These are phyloP conservation scores for Breviolum minutum DNA, from an alignment of 73 alveolate species.

Conservation along the genomic window DNA sequence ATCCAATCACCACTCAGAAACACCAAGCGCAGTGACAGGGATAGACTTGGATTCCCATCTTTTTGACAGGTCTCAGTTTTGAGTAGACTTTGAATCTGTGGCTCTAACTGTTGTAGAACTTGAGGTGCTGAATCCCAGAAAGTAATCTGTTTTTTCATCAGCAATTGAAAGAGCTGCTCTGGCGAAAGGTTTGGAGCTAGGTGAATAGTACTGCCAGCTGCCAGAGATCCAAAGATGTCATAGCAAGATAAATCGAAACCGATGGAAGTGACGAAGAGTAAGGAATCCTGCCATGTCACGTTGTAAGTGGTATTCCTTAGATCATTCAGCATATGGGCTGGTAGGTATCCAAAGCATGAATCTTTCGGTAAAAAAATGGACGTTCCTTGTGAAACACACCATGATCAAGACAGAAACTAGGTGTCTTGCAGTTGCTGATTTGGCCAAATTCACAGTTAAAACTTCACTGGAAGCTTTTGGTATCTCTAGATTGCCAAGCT, in stretches of 20 bases:
- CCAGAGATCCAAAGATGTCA: slow-evolving; percentile 77
- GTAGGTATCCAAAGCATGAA: not conserved
- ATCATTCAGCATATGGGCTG: not conserved
- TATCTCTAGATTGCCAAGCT: not conserved
- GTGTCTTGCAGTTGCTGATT: not conserved
- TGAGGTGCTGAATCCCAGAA: slow-evolving; percentile 89
- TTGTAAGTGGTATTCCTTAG: slow-evolving; percentile 61
- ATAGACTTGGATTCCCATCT: not conserved
- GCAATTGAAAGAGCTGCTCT: slow-evolving; percentile 24
- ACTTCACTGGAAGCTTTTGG: not conserved
- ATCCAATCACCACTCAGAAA: slow-evolving; percentile 84
- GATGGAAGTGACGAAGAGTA: slow-evolving; percentile 83
- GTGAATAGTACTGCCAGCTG: slow-evolving; percentile 82
- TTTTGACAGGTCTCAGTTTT: too few species aligned
- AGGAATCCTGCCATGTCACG: slow-evolving; percentile 7
- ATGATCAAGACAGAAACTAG: too few species aligned
- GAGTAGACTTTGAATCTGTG: not conserved
- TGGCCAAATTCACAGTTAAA: not conserved
- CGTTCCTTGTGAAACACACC: not conserved
- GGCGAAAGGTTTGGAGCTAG: not conserved
- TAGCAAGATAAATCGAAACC: slow-evolving; percentile 90
- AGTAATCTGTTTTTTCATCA: not conserved
- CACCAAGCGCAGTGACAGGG: slow-evolving; percentile 23
- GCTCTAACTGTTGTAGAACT: slow-evolving; percentile 61
- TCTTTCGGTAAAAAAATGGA: too few species aligned